Conservation (phyloP, 2,329 filamentous ascomycete species). For the Ceratocystis eucalypticola region DNA sequence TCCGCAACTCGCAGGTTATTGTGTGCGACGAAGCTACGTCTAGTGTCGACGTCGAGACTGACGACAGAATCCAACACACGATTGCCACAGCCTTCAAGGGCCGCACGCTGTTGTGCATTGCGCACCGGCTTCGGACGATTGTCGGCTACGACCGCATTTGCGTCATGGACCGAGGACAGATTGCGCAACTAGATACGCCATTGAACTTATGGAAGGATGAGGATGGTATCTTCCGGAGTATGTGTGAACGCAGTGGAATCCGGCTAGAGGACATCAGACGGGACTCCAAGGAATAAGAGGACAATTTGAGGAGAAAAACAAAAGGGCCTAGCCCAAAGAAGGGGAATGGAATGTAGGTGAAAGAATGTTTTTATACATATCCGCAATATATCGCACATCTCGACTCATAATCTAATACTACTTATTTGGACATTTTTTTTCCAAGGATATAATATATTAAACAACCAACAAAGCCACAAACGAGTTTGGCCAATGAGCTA, state of each 20-base stretch:
- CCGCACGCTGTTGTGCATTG: slow-evolving; percentile 82
- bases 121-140: slow-evolving; percentile 82
- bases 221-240: slow-evolving; percentile 69
- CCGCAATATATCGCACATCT: too few species aligned
- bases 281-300: not conserved
- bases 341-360: too few species aligned
- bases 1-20: slow-evolving; percentile 79
- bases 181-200: slow-evolving; percentile 76
- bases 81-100: slow-evolving; percentile 76
- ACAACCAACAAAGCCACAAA: not conserved
- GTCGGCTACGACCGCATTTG: slow-evolving; percentile 90
- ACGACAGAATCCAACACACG: slow-evolving; percentile 84
- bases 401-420: not conserved
- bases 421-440: not conserved
- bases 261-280: slow-evolving; percentile 37
- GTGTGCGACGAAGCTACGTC: slow-evolving; percentile 94
- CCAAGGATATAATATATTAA: not conserved
- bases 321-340: not conserved
- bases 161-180: slow-evolving; percentile 82
- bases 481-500: not conserved
- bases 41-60: slow-evolving; percentile 88
- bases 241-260: slow-evolving; percentile 83
- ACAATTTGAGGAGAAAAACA: slow-evolving; percentile 28
- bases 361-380: not conserved
- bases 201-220: slow-evolving; percentile 52